Conservation (phyloP, 257 asterid species). For the Solanum ossicruentum region DNA sequence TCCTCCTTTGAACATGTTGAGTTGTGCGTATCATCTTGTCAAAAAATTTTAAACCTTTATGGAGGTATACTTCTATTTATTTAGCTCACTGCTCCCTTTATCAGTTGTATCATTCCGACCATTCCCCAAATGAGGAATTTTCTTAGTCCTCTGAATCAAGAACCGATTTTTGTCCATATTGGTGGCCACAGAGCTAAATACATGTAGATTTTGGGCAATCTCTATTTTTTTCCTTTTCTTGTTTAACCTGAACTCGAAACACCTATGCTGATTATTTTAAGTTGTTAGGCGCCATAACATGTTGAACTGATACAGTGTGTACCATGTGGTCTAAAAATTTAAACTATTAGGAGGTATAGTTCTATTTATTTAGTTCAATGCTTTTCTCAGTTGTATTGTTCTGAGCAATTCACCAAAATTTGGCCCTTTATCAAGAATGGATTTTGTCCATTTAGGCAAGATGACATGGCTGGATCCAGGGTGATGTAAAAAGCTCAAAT, state of each 20-base stretch:
- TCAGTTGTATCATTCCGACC: neutral
- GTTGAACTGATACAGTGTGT: neutral
- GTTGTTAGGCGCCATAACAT: neutral
- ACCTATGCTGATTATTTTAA: neutral
- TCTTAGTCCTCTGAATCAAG: neutral
- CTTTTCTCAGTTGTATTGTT: neutral
- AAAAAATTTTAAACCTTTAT: neutral
- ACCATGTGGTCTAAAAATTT: neutral
- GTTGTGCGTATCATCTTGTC: neutral
- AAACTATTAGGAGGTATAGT: neutral
- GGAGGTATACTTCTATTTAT: neutral
- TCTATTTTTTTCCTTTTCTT: neutral
- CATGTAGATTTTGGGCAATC: neutral
- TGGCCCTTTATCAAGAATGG: neutral
- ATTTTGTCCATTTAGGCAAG: neutral
- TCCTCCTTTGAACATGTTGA: neutral
- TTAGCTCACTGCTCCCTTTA: neutral
- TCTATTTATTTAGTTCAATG: neutral
- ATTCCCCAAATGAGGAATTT: neutral
- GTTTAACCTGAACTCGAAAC: neutral
- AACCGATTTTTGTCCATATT: neutral
- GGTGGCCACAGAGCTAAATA: neutral
- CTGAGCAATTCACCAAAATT: neutral
- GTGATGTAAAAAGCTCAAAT: neutral
- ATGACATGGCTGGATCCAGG: neutral